phyloP scores from a whole-genome alignment of 2,329 filamentous ascomycete genomes.

The Pezicula radicicola region DNA sequence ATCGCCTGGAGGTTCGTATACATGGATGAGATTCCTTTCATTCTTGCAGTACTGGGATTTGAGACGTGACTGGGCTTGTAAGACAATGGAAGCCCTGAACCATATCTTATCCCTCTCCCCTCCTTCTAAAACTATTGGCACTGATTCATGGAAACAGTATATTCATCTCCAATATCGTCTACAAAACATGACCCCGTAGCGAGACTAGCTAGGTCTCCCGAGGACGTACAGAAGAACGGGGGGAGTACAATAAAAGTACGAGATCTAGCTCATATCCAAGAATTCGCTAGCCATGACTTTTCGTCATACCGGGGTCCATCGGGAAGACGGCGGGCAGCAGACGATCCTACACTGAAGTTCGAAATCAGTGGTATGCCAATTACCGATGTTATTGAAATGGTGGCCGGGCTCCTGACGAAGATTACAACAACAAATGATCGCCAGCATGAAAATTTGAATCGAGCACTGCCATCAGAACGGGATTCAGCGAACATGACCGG shows the following conservation, averaged over 20 bases:
- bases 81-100: too few relatives aligned
- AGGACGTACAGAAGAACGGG: conserved; percentile 33
- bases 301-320: conserved; percentile 50
- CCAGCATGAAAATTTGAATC: conserved; percentile 88
- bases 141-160: neutral
- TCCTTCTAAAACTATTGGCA: conserved; percentile 4
- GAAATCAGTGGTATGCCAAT: conserved; percentile 99
- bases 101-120: too few relatives aligned
- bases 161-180: conserved; percentile 9
- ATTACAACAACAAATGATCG: conserved; percentile 96
- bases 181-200: conserved; percentile 10
- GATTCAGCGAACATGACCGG: conserved; percentile 54
- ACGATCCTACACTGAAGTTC: conserved; percentile 59
- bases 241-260: conserved; percentile 69
- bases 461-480: conserved; percentile 59
- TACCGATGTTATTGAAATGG: conserved; percentile 97
- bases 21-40: too few relatives aligned
- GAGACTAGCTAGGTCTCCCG: conserved; percentile 28
- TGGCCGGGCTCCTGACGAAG: conserved; percentile 91
- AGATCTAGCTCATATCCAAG: conserved; percentile 88
- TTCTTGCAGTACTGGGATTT: too few relatives aligned
- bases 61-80: too few relatives aligned
- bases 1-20: neutral
- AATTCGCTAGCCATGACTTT: conserved; percentile 76
- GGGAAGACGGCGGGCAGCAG: conserved; percentile 48